phyloP scores from a whole-genome alignment of 1,139 yeast genomes.

The Hyphopichia wangnamkhiaoensis region DNA sequence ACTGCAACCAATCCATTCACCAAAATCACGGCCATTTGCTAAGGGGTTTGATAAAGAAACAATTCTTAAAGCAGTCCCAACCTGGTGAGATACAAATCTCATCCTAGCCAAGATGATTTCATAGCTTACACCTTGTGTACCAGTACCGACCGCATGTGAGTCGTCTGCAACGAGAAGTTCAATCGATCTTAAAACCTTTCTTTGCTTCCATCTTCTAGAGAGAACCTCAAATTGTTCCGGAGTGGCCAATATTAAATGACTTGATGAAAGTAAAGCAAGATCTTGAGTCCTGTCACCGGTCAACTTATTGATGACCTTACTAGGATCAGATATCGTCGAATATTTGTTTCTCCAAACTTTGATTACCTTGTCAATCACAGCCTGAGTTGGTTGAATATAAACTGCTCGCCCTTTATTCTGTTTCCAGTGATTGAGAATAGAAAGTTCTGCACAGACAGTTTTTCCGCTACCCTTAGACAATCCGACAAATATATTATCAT shows the following conservation, averaged over 20 bases:
- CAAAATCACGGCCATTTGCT: constrained; percentile 75
- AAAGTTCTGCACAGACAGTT: constrained; percentile 69
- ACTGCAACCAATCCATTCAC: constrained; percentile 82
- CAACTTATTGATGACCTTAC: constrained; percentile 55
- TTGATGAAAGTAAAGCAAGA: constrained; percentile 51
- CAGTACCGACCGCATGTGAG: constrained; percentile 67
- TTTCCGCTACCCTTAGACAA: constrained; percentile 79
- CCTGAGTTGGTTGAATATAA: constrained; percentile 65
- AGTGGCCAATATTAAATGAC: constrained; percentile 74
- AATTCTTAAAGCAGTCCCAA: constrained; percentile 55
- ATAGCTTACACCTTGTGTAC: constrained; percentile 56
- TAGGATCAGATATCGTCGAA: constrained; percentile 33
- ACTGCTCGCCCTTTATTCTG: constrained; percentile 64
- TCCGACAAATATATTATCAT: constrained; percentile 66
- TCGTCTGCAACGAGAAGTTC: constrained; percentile 76
- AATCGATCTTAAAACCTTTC: constrained; percentile 67
- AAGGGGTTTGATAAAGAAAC: constrained; percentile 70
- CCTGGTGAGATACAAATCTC: constrained; percentile 66
- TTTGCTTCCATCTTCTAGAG: constrained; percentile 80
- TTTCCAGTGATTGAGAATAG: constrained; percentile 71
- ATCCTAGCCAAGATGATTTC: constrained; percentile 73
- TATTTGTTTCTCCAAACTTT: constrained; percentile 57
- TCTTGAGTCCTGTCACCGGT: constrained; percentile 64
- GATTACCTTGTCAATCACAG: constrained; percentile 46
- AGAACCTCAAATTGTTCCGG: constrained; percentile 74